Base-by-base conservation (phyloP, 345 rosid species). In the Viola odorata region DNA sequence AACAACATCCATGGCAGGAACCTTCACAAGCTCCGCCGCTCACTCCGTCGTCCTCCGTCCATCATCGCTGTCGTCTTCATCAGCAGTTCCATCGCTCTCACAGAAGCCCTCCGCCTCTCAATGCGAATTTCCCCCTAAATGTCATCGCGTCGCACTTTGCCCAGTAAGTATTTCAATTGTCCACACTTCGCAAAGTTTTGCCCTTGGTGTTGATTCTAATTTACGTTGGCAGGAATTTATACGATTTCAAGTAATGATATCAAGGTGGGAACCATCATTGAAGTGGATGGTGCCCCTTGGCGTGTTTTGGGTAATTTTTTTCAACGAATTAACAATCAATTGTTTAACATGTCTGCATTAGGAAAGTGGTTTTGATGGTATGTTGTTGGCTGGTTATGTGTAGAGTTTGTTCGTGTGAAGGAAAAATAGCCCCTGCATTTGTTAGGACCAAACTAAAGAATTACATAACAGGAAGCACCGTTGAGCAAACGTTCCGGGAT, bases 211-310 rank as follows among this genome's bases (percentile, higher is more conserved):
- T 47, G 11, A 11, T 40, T 51, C 32, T 42, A 1, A 0, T 52
- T 12, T 6, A 66, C 69, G 61, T 8, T 72, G 70, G 63, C 82
- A 92, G 98, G 80, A 64, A 69, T 87, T 61, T 73, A 73, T 59
- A 83, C 95, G 12, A 65, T 83, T 58, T 57, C 95, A 51, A 84
- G 91, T 49, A 89, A 89, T 66, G 99, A 89, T 67, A 89, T 92
- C 72, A 89, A 89, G 75, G 97, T 87, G 53, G 97, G 97, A 41
- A 71, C 77, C 66, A 88, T 73, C 71, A 69, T 92, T 57, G 99
- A 78, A 77, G 96, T 92, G 17, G 95, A 92, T 50, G 95, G 97
- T 45, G 86, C 95, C 75, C 96, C 97, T 49, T 94, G 97, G 97
- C 83, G 85, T 50, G 87, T 94, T 14, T 65, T 87, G n/a, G 98